phyloP scores from a whole-genome alignment of 2,329 filamentous ascomycete species.

The Talaromyces sp. region DNA sequence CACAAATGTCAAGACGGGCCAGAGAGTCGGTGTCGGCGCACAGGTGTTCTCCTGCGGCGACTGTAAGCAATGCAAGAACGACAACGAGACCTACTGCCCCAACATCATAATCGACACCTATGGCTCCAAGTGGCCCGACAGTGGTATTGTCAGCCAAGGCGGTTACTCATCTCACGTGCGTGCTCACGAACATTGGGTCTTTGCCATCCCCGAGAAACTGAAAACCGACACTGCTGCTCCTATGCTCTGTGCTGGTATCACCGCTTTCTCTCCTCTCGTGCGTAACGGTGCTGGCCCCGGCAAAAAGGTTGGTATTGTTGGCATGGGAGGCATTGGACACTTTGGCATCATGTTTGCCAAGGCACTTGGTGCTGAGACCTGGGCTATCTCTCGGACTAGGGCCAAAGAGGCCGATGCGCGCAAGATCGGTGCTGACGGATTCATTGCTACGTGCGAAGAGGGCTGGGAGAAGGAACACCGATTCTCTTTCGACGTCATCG shows the following conservation, averaged over 20 bases:
- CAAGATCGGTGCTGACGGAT: slow-evolving; percentile 57
- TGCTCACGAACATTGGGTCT: slow-evolving; percentile 33
- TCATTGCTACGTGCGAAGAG: slow-evolving; percentile 54
- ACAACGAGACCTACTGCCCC: slow-evolving; percentile 65
- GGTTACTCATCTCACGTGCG: slow-evolving; percentile 30
- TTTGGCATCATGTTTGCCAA: slow-evolving; percentile 66
- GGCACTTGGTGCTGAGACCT: slow-evolving; percentile 59
- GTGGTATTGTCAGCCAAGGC: slow-evolving; percentile 55
- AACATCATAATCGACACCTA: slow-evolving; percentile 49
- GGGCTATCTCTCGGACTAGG: slow-evolving; percentile 56
- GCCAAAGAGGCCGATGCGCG: slow-evolving; percentile 56
- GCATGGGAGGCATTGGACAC: slow-evolving; percentile 65
- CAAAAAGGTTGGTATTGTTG: slow-evolving; percentile 63
- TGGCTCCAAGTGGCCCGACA: slow-evolving; percentile 51
- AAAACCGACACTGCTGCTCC: slow-evolving; percentile 28
- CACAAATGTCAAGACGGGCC: slow-evolving; percentile 55
- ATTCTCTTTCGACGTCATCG: slow-evolving; percentile 58
- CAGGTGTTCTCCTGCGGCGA: slow-evolving; percentile 61
- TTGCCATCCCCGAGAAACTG: slow-evolving; percentile 35
- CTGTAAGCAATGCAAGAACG: slow-evolving; percentile 60
- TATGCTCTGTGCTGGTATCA: slow-evolving; percentile 36
- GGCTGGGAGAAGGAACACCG: slow-evolving; percentile 53
- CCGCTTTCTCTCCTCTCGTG: slow-evolving; percentile 53
- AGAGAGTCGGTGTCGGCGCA: slow-evolving; percentile 65
- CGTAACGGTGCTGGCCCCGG: slow-evolving; percentile 56